Base-by-base conservation (phyloP, 345 rosid genomes). In the Salix udensis region DNA sequence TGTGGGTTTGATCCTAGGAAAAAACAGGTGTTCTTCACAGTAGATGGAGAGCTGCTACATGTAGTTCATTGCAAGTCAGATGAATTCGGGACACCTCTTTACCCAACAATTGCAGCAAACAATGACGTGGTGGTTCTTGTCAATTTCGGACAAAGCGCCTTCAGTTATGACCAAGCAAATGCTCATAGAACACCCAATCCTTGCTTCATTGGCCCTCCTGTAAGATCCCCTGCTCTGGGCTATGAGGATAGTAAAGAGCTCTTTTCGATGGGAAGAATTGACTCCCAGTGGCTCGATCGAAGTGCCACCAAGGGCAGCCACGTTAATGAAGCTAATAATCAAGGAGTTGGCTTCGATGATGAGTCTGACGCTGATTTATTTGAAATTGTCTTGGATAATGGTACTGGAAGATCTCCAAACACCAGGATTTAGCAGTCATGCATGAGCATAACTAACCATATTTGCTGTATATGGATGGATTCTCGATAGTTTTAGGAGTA, bases 301-400 rank as follows among this genome's bases (percentile, higher is more conserved):
- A 72, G 84, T 70, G 61, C 82, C 36, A 81, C 82, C 26, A 88
- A 80, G 69, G 80, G 82, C 65, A 83, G 81, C 72, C 82, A 79
- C 64, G 80, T 64, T 60, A 71, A 53, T 64, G 84, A 77, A 37
- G 53, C 73, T 71, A 85, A 79, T 71, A 78, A 77, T 66, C 62
- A 70, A 31, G 78, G 76, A 26, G 67, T 78, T 48, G 94, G 92
- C 37, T 89, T 78, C 19, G 97, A 90, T 26, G 97, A 89, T 73
- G 97, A 95, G 39, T 90, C 97, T 2, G 98, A 93, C 70, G 97
- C 94, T 62, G 98, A 95, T 85, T 85, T 95, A 58, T 94, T 92
- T 44, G 98, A 95, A 82, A 92, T 94, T 68, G 87, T 88, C 0
- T 80, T 94, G 83, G 98, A 92, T 36, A 79, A 77, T 67, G 76